Conservation (phyloP, 1,284 basidiomycete species). For the Tranzscheliella williamsii region DNA sequence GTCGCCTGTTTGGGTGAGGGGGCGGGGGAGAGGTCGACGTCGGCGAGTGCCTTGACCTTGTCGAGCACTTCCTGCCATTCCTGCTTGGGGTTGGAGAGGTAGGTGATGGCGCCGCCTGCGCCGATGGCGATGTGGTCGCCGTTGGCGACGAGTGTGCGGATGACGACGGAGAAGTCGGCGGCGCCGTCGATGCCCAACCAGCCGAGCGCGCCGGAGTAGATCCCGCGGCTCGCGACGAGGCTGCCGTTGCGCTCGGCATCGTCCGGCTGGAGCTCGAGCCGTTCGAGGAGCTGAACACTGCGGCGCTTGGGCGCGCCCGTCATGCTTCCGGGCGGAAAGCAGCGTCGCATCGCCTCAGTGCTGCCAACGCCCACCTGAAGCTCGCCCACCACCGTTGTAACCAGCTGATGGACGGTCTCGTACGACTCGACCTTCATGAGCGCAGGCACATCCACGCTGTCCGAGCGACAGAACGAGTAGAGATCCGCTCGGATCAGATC, state of each 20-base stretch:
- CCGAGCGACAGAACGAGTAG: constrained; percentile 71
- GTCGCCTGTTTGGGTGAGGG: too few species aligned
- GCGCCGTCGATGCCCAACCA: constrained; percentile 87
- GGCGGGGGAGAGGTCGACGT: constrained; percentile 8
- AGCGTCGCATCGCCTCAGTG: constrained; percentile 76
- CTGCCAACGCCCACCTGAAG: constrained; percentile 63
- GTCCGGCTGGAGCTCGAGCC: constrained; percentile 67
- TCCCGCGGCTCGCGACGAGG: constrained; percentile 64
- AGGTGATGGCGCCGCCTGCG: constrained; percentile 94
- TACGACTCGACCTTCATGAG: constrained; percentile 91
- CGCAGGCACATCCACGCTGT: constrained; percentile 76
- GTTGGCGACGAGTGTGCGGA: constrained; percentile 84
- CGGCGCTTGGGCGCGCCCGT: constrained; percentile 95
- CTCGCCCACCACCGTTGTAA: constrained; percentile 77
- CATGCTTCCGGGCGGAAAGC: constrained; percentile 79
- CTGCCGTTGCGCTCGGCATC: constrained; percentile 19
- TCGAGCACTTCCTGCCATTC: constrained; percentile 94
- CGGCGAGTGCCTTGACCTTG: constrained; percentile 65
- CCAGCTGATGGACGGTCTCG: constrained; percentile 92
- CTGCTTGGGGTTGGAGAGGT: constrained; percentile 78
- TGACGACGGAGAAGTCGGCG: constrained; percentile 92
- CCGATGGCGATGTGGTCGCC: constrained; percentile 70
- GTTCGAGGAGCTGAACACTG: constrained; percentile 84
- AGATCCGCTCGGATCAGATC: constrained; percentile 94
- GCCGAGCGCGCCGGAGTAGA: constrained; percentile 84